A percentile compares a stretch with the other conserved stretches of the same genome.
Evolutionary conservation across 2,329 filamentous ascomycete species (phyloP).

Genomic region (Xylariaceae sp.): DNA sequence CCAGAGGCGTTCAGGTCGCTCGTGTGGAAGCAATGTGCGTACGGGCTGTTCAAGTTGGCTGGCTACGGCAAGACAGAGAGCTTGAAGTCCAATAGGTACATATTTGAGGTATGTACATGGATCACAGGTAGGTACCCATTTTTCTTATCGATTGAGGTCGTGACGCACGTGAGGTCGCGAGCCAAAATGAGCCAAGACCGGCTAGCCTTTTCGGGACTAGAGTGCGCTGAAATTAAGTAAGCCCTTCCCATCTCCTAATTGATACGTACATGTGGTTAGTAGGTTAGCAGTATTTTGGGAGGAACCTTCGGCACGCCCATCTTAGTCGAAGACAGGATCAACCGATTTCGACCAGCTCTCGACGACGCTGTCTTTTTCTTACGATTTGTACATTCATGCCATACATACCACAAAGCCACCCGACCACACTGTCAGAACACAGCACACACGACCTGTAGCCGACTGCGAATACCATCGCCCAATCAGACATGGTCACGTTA

Average conservation of each 20-base stretch:
- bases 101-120: background rate
- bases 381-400: background rate
- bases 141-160: background rate
- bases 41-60: background rate
- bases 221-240: background rate
- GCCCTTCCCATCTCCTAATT: background rate
- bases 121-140: background rate
- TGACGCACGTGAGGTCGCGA: background rate
- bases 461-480: background rate
- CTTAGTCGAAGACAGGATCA: background rate
- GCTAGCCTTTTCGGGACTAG: background rate
- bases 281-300: no score
- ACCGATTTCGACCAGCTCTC: background rate
- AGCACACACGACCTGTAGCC: background rate
- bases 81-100: background rate
- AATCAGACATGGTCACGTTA: constrained; percentile 28
- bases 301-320: no score
- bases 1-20: background rate
- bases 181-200: background rate
- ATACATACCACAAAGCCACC: background rate
- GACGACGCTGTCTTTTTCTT: constrained; percentile 1
- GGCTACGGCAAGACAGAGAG: background rate
- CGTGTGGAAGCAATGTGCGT: background rate
- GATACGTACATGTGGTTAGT: no score
- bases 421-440: no score